These are phyloP conservation scores for Coemansia sp. DNA, from an alignment of 192 early-diverging fungal genomes.

Conservation along the genomic window DNA sequence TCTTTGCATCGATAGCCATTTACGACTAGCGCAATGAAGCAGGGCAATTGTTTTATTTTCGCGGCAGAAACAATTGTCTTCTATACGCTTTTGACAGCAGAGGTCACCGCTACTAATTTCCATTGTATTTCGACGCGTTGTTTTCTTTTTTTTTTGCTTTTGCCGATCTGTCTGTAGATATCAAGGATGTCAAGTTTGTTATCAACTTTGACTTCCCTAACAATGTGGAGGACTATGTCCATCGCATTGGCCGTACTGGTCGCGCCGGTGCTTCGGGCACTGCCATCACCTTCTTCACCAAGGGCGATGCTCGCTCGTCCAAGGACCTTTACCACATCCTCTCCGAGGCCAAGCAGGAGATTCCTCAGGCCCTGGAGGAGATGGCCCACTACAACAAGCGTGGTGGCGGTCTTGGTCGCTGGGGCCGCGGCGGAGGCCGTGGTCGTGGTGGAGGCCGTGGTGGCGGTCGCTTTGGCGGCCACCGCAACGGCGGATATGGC, in stretches of 20 bases:
- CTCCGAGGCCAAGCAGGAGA: conserved; percentile 83
- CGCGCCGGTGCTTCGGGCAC: conserved; percentile 87
- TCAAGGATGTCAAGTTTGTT: conserved; percentile 95
- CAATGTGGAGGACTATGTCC: conserved; percentile 85
- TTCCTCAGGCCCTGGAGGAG: conserved; percentile 74
- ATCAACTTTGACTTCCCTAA: conserved; percentile 96
- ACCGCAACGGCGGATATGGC: conserved; percentile 5
- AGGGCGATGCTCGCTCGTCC: conserved; percentile 76
- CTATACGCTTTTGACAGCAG: too few relatives aligned
- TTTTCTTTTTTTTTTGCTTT: neutral
- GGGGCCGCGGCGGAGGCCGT: conserved; percentile 47
- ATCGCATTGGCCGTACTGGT: conserved; percentile 96
- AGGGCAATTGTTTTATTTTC: too few relatives aligned
- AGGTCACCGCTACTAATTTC: too few relatives aligned
- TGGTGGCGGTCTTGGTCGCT: conserved; percentile 52
- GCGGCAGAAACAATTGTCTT: too few relatives aligned
- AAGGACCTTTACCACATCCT: conserved; percentile 85
- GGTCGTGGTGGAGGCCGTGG: conserved; percentile 37
- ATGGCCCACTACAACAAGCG: conserved; percentile 60
- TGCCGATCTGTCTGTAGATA: conserved; percentile 57
- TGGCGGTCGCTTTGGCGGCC: conserved; percentile 11
- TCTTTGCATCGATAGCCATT: too few relatives aligned
- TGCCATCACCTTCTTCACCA: conserved; percentile 93
- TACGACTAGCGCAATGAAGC: too few relatives aligned
- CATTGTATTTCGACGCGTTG: too few relatives aligned